Base-by-base conservation (phyloP, 2,329 filamentous ascomycete genomes). In the Aspergillus quadrilineatus region DNA sequence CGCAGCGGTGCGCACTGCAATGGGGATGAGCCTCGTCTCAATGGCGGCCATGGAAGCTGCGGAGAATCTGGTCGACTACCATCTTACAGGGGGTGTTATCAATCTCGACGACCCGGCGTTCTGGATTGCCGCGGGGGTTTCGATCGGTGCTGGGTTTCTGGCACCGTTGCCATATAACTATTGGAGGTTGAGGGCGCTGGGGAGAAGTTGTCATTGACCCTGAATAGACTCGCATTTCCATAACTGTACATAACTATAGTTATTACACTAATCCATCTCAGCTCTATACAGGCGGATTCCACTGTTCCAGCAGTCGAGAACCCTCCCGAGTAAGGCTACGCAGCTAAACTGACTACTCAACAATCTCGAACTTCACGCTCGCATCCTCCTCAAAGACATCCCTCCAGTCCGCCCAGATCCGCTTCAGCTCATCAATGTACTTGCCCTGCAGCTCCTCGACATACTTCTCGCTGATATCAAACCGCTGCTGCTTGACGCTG, bases 361-460 rank as follows among this genome's bases (percentile, higher is more conserved):
- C 59, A 42, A 70, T 60, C 52, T 66, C 62, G 59, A 72, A 67
- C 54, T 66, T 64, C n/a, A 63, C 61, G 6, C 58, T 61, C 51
- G 56, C 54, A 37, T 68, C 64, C 10, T 42, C 45, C 8, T 58
- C 67, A 64, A 71, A 71, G 8, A 57, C 57, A 37, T 67, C 67
- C 63, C 63, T 69, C 68, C 67, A 70, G 43, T 68, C 65, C 26
- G 63, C 59, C 65, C 66, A 72, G 42, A 71, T 61, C 32, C 44
- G 46, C 48, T 58, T 47, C 60, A 70, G 49, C 53, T 64, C 90
- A 15, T 79, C 75, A 0, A 91, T 80, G 70, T 96, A 96, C 59
- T 85, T 74, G 26, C 77, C 80, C 69, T 96, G 91, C 56, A 95
- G 76, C 61, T 85, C 75, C 64, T 94, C 86, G 55, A 95, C 84